A percentile compares a stretch with the other conserved stretches of the same genome.
Evolutionary conservation across 192 early-diverging fungal species (phyloP).

Genomic region (Funneliformis geosporum): DNA sequence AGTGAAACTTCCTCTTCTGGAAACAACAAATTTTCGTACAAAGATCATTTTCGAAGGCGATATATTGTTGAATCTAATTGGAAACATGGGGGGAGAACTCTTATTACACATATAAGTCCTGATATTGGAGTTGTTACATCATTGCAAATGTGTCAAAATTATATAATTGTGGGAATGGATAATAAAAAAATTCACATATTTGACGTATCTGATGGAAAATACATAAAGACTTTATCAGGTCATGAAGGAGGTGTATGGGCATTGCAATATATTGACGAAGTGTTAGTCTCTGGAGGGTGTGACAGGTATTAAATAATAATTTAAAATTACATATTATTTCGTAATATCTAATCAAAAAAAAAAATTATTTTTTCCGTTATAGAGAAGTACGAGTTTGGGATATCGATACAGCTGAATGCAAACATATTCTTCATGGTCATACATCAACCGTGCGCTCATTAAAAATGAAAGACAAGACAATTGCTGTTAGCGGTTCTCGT

Average conservation of each 20-base stretch:
- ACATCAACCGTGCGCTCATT: conserved; percentile 97
- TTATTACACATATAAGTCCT: conserved; percentile 43
- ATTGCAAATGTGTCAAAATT: conserved; percentile 90
- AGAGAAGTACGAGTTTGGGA: conserved; percentile 95
- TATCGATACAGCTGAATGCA: conserved; percentile 79
- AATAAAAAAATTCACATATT: conserved; percentile 92
- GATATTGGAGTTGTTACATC: conserved; percentile 83
- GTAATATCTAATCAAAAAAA: conserved; percentile 7
- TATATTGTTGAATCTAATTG: conserved; percentile 56
- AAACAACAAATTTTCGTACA: conserved; percentile 46
- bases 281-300: conserved; percentile 91
- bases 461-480: conserved; percentile 65
- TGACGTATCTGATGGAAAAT: conserved; percentile 73
- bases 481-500: conserved; percentile 89
- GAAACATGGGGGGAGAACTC: conserved; percentile 49
- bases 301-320: conserved; percentile 69
- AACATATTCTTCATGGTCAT: conserved; percentile 92
- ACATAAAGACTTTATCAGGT: conserved; percentile 74
- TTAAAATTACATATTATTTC: not conserved
- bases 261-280: conserved; percentile 78
- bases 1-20: conserved; percentile 37
- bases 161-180: conserved; percentile 93
- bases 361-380: conserved; percentile 15
- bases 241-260: conserved; percentile 98
- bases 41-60: conserved; percentile 55